Percentiles rank a stretch among this genome's conserved stretches.
Evolutionary conservation across 2,329 filamentous ascomycete genomes (phyloP).

Genomic region (Coleophoma eucalyptorum): DNA sequence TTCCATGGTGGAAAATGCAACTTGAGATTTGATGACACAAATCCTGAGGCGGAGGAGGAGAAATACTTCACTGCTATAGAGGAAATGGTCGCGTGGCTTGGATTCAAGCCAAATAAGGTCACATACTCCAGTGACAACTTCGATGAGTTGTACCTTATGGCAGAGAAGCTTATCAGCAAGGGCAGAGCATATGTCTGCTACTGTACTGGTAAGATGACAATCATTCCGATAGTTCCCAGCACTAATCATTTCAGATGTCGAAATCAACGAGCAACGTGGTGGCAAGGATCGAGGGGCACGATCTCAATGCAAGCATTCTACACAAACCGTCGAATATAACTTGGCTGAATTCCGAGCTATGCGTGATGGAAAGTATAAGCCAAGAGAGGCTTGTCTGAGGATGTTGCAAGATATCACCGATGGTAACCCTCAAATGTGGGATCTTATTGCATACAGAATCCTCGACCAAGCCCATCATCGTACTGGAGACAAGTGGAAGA

Average conservation of each 20-base stretch:
- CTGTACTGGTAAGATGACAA: slow-evolving; percentile 52
- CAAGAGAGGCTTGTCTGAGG: slow-evolving; percentile 76
- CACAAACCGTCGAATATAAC: slow-evolving; percentile 71
- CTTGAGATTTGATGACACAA: slow-evolving; percentile 88
- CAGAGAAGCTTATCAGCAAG: slow-evolving; percentile 74
- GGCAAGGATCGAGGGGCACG: slow-evolving; percentile 67
- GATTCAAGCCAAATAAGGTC: slow-evolving; percentile 71
- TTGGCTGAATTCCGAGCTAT: slow-evolving; percentile 82
- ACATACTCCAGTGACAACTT: slow-evolving; percentile 92
- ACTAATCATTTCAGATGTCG: slow-evolving; percentile 47
- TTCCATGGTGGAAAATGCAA: slow-evolving; percentile 73
- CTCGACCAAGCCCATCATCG: slow-evolving; percentile 72
- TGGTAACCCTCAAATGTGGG: slow-evolving; percentile 95
- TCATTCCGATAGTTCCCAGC: neutral
- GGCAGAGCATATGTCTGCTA: slow-evolving; percentile 82
- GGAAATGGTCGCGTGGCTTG: slow-evolving; percentile 81
- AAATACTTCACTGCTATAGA: slow-evolving; percentile 85
- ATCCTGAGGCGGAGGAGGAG: slow-evolving; percentile 90
- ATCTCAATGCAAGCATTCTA: slow-evolving; percentile 77
- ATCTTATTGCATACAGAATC: slow-evolving; percentile 86
- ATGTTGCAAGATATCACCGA: slow-evolving; percentile 90
- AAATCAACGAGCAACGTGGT: slow-evolving; percentile 84
- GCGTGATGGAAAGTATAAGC: slow-evolving; percentile 86
- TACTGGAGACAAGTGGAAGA: slow-evolving; percentile 81
- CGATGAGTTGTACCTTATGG: slow-evolving; percentile 77